Conservation (phyloP, 768 basidiomycete genomes). For the Rhizopogon roseolus region DNA sequence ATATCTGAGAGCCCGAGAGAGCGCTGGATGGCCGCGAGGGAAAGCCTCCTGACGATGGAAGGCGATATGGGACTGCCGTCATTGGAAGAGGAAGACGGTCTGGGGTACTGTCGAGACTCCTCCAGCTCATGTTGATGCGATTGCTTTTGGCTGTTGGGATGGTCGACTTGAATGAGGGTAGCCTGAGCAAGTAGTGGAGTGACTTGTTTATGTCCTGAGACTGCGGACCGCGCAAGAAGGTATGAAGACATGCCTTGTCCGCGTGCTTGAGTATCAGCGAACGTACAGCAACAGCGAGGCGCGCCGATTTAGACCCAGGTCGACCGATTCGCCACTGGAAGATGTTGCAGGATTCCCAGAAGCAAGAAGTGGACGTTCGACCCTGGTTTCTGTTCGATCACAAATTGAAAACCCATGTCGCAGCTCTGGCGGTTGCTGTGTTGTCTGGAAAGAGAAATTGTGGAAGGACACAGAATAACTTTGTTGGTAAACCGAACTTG, state of each 20-base stretch:
- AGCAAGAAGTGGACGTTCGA: not conserved
- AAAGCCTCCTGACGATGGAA: constrained; percentile 2
- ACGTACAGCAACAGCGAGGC: not conserved
- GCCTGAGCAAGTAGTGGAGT: not conserved
- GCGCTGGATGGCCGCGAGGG: constrained; percentile 1
- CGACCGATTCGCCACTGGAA: not conserved
- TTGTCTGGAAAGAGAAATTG: too few relatives aligned
- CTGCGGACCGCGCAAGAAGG: not conserved
- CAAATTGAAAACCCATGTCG: not conserved
- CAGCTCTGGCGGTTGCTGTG: not conserved
- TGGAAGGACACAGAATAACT: too few relatives aligned
- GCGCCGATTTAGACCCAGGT: not conserved
- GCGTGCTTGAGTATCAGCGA: not conserved
- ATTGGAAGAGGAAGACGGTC: not conserved
- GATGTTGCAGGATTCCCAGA: not conserved
- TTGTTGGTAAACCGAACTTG: too few relatives aligned
- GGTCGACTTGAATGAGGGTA: not conserved
- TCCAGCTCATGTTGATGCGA: not conserved
- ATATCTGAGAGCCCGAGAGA: constrained; percentile 1
- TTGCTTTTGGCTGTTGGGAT: not conserved
- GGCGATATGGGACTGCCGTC: not conserved
- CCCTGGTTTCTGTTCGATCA: not conserved
- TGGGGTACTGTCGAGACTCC: constrained; percentile 5
- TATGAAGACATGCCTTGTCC: not conserved
- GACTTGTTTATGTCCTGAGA: not conserved